A percentile compares a stretch with the other conserved stretches of the same genome.
Evolutionary conservation across 2,329 filamentous ascomycete genomes (phyloP).

Genomic region (Monosporascus sp.): DNA sequence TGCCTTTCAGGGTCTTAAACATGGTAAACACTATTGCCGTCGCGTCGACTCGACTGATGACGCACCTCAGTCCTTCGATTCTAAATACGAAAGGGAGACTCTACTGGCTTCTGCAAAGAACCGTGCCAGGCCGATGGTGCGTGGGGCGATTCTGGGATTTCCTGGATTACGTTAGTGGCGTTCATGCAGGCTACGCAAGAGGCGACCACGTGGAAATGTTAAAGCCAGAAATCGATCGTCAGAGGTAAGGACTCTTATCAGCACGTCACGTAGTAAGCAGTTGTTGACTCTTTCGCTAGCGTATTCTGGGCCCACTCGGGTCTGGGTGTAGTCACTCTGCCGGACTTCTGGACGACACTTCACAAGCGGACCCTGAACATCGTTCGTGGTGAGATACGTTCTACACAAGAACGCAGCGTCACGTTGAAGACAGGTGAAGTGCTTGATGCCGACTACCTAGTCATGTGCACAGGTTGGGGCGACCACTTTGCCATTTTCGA

Average conservation of each 20-base stretch:
- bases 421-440: conserved; percentile 10
- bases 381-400: conserved; percentile 9
- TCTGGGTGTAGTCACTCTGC: conserved; percentile 15
- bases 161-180: conserved; percentile 13
- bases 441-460: conserved; percentile 16
- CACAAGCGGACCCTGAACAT: conserved; percentile 15
- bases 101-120: conserved; percentile 15
- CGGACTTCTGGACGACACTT: conserved; percentile 20
- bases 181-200: conserved; percentile 15
- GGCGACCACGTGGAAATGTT: conserved; percentile 17
- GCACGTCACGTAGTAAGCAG: too few species aligned
- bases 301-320: conserved; percentile 20
- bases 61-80: conserved; percentile 18
- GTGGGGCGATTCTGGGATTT: conserved; percentile 17
- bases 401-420: conserved; percentile 12
- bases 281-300: conserved; percentile 8
- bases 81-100: conserved; percentile 12
- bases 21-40: conserved; percentile 16
- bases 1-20: conserved; percentile 16
- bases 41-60: conserved; percentile 17
- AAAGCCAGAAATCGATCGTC: conserved; percentile 18
- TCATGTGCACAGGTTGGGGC: conserved; percentile 25
- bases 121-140: conserved; percentile 10
- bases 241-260: conserved; percentile 12
- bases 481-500: conserved; percentile 24